Conservation (phyloP, 2,329 filamentous ascomycete species). For the Beauveria sp. region DNA sequence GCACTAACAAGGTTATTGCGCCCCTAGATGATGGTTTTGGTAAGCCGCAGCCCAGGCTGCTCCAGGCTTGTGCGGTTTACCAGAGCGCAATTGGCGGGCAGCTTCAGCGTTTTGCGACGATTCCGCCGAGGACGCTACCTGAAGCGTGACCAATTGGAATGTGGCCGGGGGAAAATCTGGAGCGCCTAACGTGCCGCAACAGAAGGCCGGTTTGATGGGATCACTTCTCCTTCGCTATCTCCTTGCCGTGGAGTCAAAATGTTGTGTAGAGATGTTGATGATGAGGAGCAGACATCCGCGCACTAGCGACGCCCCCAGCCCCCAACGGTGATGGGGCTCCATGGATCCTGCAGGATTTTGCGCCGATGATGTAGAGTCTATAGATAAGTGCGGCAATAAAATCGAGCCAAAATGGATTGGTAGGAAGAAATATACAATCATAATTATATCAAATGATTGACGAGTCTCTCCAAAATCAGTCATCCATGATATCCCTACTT, state of each 20-base stretch:
- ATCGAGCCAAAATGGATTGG: background rate
- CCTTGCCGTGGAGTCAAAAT: background rate
- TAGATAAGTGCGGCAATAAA: background rate
- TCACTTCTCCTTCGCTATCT: background rate
- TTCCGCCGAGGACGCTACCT: background rate
- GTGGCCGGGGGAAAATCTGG: background rate
- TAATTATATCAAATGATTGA: background rate
- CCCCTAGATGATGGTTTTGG: background rate
- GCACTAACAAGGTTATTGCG: background rate
- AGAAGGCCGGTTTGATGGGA: background rate
- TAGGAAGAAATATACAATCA: background rate
- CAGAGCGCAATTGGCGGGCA: no score
- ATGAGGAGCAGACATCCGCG: conserved; percentile 14
- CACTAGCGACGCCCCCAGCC: background rate
- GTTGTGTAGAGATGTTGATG: background rate
- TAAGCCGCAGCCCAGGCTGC: background rate
- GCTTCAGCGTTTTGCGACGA: background rate
- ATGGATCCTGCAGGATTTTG: background rate
- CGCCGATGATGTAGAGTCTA: background rate
- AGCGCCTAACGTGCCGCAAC: no score
- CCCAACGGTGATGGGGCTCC: background rate
- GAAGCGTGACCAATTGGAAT: background rate
- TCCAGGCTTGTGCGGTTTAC: background rate
- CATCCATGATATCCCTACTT: background rate
- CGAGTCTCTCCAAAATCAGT: background rate